Evolutionary conservation across 768 basidiomycete genomes (phyloP).

Genomic region (Boletus reticuloceps): DNA sequence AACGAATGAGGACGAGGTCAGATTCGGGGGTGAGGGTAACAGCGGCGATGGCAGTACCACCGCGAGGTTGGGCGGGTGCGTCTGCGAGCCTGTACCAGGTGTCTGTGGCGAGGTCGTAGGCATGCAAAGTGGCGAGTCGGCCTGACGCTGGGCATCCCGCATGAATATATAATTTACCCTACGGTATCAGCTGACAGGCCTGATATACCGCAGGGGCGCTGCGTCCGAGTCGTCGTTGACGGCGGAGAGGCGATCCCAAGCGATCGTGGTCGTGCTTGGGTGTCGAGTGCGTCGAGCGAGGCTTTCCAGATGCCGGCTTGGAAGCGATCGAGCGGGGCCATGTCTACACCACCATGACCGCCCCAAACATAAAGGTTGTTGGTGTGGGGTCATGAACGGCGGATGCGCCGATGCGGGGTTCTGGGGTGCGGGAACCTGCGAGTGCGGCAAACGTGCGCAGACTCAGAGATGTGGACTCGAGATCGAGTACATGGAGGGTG

Average conservation of each 20-base stretch:
- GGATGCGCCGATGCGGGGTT: constrained; percentile 24
- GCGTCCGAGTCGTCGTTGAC: constrained; percentile 27
- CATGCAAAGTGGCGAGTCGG: constrained; percentile 22
- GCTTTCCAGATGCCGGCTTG: constrained; percentile 33
- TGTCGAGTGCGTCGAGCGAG: constrained; percentile 6
- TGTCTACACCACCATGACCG: constrained; percentile 41
- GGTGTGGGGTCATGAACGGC: constrained; percentile 15
- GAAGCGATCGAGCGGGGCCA: constrained; percentile 33
- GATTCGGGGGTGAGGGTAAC: constrained; percentile 12
- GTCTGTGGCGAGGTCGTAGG: constrained; percentile 28
- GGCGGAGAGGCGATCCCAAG: constrained; percentile 32
- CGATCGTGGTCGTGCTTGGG: background rate
- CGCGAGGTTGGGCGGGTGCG: constrained; percentile 38
- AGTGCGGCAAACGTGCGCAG: constrained; percentile 19
- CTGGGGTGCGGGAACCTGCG: constrained; percentile 3
- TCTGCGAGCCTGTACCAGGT: constrained; percentile 33
- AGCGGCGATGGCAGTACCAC: constrained; percentile 39
- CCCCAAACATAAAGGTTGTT: constrained; percentile 43
- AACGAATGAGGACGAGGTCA: constrained; percentile 34
- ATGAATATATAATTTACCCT: constrained; percentile 31
- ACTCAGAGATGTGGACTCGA: constrained; percentile 5
- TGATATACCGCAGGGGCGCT: constrained; percentile 23
- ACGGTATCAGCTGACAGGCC: too few relatives aligned
- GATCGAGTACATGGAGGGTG: constrained; percentile 26
- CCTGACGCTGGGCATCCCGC: constrained; percentile 40